phyloP scores from a whole-genome alignment of 306 rosid genomes.

The Malus sylvestris region DNA sequence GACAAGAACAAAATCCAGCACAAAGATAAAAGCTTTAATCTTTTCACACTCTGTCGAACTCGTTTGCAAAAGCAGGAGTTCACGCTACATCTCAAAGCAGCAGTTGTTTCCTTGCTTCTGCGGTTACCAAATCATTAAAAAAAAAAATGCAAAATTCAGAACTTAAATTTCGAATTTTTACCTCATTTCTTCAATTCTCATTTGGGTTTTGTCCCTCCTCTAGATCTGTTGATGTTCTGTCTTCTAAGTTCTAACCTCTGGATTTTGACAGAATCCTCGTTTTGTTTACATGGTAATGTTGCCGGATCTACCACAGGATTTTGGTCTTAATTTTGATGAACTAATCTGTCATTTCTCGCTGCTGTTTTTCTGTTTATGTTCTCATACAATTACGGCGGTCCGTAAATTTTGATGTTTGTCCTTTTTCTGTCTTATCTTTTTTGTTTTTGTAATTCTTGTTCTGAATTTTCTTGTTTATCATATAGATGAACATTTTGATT shows the following conservation, averaged over 20 bases:
- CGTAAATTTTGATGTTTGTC: neutral
- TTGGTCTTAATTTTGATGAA: neutral
- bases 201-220: neutral
- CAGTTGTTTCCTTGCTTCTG: neutral
- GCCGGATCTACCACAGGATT: constrained; percentile 13
- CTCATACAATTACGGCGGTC: neutral
- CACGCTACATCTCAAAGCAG: neutral
- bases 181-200: neutral
- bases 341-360: neutral
- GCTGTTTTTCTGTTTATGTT: neutral
- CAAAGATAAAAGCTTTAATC: constrained; percentile 7
- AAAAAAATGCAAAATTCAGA: neutral
- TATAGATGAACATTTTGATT: neutral
- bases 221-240: neutral
- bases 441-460: neutral
- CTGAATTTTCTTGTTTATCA: neutral
- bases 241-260: neutral
- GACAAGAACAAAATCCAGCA: neutral
- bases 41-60: neutral
- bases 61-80: neutral
- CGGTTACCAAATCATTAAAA: neutral
- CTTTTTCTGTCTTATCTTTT: neutral
- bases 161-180: constrained; percentile 1
- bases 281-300: neutral
- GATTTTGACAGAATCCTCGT: neutral